Conservation (phyloP, 179 eudicot species). For the Spergularia azorica region DNA sequence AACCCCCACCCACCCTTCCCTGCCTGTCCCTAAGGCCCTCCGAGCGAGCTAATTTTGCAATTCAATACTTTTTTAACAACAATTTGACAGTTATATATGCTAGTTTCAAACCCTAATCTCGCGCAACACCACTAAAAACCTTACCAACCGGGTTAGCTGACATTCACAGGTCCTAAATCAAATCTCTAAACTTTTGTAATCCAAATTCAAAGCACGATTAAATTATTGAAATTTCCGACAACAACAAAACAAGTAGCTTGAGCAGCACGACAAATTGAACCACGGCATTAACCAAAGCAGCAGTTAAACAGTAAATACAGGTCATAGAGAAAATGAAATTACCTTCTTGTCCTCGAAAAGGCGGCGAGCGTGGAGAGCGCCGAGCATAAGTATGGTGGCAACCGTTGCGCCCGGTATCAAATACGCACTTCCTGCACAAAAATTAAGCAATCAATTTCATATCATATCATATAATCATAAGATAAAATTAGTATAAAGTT, state of each 20-base stretch:
- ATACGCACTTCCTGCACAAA: conserved; percentile 62
- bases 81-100: no score
- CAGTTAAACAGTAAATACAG: neutral
- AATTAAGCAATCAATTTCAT: neutral
- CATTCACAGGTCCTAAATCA: neutral
- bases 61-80: no score
- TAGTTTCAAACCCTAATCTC: neutral
- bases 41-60: no score
- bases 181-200: neutral
- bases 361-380: conserved; percentile 92
- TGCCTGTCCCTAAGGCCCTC: no score
- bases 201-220: neutral
- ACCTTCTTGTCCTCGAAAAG: conserved; percentile 88
- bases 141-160: neutral
- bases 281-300: neutral
- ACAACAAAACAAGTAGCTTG: no score
- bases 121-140: neutral
- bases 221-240: no score
- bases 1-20: no score
- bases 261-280: neutral
- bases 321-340: neutral
- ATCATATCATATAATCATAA: neutral
- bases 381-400: conserved; percentile 90
- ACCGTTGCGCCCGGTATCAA: conserved; percentile 89
- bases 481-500: neutral